Base-by-base conservation (phyloP, 2,329 filamentous ascomycete species). In the Diaporthe sp. region DNA sequence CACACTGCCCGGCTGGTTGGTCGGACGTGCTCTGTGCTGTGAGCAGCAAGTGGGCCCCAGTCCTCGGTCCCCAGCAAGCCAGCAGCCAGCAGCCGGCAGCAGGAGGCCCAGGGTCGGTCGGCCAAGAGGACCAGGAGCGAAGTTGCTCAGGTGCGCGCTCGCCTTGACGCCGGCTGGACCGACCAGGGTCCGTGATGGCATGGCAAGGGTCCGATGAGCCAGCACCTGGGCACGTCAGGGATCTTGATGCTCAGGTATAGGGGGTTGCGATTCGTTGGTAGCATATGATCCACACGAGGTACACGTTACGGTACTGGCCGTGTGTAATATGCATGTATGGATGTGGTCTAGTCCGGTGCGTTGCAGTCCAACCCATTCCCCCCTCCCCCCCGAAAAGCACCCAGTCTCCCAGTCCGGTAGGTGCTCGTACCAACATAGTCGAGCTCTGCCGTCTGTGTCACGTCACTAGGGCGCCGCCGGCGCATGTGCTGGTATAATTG, bases 201-300 rank as follows among this genome's bases (percentile, higher is more conserved):
- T 69, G n/a, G 65, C 65, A 68, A 68, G 65, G 65, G 65, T 68
- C 65, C 46, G 65, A 68, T 53, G 46, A 68, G 65, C 65, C 46
- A 55, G 49, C 34, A 69, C 13, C 46, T 55, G 46, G 46, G 46
- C 46, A 55, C 49, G 65, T 19, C 65, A 69, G 65, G 65, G 65
- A 69, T 69, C 31, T 17, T 37, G 65, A 53, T 69, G 49, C 34
- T 55, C 13, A 22, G 65, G 49, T 42, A 34, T 28, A 55, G 65
- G 49, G 65, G 65, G 34, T 15, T 37, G 65, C 65, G 46, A 69
- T 69, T 69, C 65, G 65, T 55, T 55, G 65, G 46, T 55, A 69
- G 65, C 34, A 55, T 55, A 69, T 42, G 51, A 55, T 42, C 65
- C 65, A 53, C 49, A 55, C 34, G 49, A 53, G 46, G 46, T 22